A percentile compares a stretch with the other conserved stretches of the same genome.
phyloP scores from a whole-genome alignment of 805 yeast species.

The Candida peoriensis region DNA sequence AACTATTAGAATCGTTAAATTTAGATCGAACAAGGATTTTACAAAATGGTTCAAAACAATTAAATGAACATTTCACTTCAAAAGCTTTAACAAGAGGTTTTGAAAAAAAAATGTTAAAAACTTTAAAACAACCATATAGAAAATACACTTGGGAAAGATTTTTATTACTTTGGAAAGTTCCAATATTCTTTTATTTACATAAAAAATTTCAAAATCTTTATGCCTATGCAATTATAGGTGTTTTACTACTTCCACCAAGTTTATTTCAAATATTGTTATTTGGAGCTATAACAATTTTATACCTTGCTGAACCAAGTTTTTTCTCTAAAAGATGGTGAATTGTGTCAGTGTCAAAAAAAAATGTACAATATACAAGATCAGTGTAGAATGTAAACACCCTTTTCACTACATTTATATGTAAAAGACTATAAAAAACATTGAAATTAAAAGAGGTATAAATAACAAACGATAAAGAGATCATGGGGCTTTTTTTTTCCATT shows the following conservation, averaged over 20 bases:
- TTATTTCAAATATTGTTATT: constrained; percentile 13
- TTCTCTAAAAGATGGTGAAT: constrained; percentile 11
- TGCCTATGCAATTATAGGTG: constrained; percentile 10
- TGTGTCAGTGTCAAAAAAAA: too few species aligned
- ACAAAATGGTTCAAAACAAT: constrained; percentile 27
- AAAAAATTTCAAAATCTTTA: constrained; percentile 6
- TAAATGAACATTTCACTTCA: constrained; percentile 30
- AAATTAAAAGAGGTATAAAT: background rate
- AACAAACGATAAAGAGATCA: background rate
- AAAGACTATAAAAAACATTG: background rate
- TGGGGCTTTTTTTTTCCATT: too few species aligned
- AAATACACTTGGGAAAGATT: constrained; percentile 28
- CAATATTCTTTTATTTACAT: constrained; percentile 11
- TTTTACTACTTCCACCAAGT: constrained; percentile 18
- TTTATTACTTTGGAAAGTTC: constrained; percentile 19
- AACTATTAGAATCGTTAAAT: constrained; percentile 35
- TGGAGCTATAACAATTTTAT: constrained; percentile 6
- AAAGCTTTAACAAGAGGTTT: constrained; percentile 34
- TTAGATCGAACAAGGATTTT: constrained; percentile 17
- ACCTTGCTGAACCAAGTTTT: constrained; percentile 12
- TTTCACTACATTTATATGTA: background rate
- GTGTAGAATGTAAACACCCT: too few species aligned
- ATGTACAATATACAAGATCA: too few species aligned
- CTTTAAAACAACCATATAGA: constrained; percentile 21
- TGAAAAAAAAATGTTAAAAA: constrained; percentile 29